A percentile compares a stretch with the other conserved stretches of the same genome.
phyloP scores from a whole-genome alignment of 805 yeast species.

The Metschnikowia anglica region DNA sequence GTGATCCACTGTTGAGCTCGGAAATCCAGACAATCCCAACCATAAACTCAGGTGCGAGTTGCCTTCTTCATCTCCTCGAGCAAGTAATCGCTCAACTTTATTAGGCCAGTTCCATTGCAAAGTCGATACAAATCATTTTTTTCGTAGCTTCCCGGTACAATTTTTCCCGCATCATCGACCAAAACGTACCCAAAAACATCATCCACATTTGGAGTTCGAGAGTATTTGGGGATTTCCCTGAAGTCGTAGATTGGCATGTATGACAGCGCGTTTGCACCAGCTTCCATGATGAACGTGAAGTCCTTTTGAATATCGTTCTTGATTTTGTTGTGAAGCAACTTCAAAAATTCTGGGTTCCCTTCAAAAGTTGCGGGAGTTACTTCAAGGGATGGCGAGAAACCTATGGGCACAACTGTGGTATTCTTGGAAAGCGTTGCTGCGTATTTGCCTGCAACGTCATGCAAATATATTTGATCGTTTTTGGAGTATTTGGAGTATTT shows the following conservation, averaged over 20 bases:
- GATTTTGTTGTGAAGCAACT: conserved; percentile 28
- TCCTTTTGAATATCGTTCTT: conserved; percentile 35
- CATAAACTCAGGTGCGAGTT: conserved; percentile 1
- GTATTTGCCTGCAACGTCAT: conserved; percentile 13
- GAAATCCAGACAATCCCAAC: not conserved
- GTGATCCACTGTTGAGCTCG: not conserved
- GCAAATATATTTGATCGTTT: conserved; percentile 18
- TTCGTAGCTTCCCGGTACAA: conserved; percentile 56
- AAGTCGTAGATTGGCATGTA: conserved; percentile 74
- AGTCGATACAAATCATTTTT: conserved; percentile 58
- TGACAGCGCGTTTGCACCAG: conserved; percentile 49
- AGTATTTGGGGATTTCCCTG: conserved; percentile 60
- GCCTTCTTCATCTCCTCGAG: conserved; percentile 18
- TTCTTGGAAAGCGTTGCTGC: conserved; percentile 24
- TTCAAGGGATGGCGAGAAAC: conserved; percentile 16
- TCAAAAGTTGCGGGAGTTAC: conserved; percentile 26
- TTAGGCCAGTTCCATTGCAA: conserved; percentile 29
- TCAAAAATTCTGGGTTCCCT: conserved; percentile 29
- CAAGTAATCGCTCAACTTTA: conserved; percentile 22
- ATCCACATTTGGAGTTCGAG: conserved; percentile 68
- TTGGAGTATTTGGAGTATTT: conserved; percentile 6
- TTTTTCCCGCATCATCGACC: conserved; percentile 54
- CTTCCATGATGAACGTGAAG: conserved; percentile 55
- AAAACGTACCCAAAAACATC: conserved; percentile 69
- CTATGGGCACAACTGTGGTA: conserved; percentile 27